These are phyloP conservation scores for Halocafeteria seosinensis DNA, from an alignment of 108 stramenopile species.

Conservation along the genomic window DNA sequence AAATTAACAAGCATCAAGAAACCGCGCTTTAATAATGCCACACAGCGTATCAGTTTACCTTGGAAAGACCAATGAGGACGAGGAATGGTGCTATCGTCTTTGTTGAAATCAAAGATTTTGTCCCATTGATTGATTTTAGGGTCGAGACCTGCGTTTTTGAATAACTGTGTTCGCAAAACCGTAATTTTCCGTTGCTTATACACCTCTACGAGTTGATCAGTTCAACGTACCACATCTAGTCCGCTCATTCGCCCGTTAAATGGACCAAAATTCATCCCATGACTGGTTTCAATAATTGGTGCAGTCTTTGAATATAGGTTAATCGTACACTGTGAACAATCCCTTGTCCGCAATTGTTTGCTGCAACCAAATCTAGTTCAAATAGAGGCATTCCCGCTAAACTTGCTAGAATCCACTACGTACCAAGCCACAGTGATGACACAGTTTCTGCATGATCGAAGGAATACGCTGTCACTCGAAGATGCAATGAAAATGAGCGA, in stretches of 20 bases:
- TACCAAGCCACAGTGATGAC: constrained; percentile 47
- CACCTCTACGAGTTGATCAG: too few species aligned
- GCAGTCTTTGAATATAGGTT: constrained; percentile 54
- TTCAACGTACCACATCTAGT: background rate
- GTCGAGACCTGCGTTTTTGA: constrained; percentile 14
- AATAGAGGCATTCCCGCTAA: too few species aligned
- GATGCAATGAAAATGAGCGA: constrained; percentile 54
- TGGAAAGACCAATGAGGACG: constrained; percentile 9
- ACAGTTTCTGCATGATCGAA: constrained; percentile 49
- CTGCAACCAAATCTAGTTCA: too few species aligned
- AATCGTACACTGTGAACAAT: constrained; percentile 48
- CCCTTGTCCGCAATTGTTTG: constrained; percentile 53
- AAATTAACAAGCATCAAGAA: too few species aligned
- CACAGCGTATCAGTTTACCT: too few species aligned
- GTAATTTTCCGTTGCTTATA: too few species aligned
- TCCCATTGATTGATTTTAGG: constrained; percentile 43
- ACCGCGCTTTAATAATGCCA: too few species aligned
- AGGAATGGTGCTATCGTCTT: constrained; percentile 23
- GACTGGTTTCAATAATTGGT: constrained; percentile 52
- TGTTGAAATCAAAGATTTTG: constrained; percentile 57
- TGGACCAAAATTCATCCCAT: constrained; percentile 27
- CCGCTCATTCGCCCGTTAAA: background rate
- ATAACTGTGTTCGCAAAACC: too few species aligned
- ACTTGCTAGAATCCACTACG: too few species aligned
- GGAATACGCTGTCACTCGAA: constrained; percentile 49